Evolutionary conservation across 1,284 basidiomycete genomes (phyloP).

Genomic region (Tetrapyrgos nigripes): DNA sequence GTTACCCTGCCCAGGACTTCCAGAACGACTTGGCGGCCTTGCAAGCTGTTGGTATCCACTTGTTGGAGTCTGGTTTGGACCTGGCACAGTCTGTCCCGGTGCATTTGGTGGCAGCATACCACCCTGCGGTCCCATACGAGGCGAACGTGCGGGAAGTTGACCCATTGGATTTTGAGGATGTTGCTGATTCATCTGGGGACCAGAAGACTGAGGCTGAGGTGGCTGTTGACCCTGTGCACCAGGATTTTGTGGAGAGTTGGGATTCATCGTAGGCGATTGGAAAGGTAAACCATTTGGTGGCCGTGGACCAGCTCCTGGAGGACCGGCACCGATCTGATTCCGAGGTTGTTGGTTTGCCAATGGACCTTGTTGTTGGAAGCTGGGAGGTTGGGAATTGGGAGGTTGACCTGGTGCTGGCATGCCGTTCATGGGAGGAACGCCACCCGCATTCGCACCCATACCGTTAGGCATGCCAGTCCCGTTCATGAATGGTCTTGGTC

Average conservation of each 20-base stretch:
- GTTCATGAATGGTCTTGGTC: slow-evolving; percentile 11
- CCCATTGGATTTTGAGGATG: slow-evolving; percentile 51
- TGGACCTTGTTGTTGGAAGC: slow-evolving; percentile 14
- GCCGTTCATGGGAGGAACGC: slow-evolving; percentile 46
- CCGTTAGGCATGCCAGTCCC: slow-evolving; percentile 35
- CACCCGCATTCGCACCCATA: slow-evolving; percentile 22
- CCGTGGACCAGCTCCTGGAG: slow-evolving; percentile 18
- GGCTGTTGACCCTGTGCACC: slow-evolving; percentile 24
- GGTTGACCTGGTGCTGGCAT: slow-evolving; percentile 44
- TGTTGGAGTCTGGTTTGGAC: slow-evolving; percentile 21
- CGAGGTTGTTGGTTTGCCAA: slow-evolving; percentile 28
- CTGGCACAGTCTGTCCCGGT: slow-evolving; percentile 17
- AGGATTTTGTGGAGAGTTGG: slow-evolving; percentile 29
- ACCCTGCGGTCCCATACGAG: slow-evolving; percentile 50
- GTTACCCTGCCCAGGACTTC: slow-evolving; percentile 49
- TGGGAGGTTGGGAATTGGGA: slow-evolving; percentile 17
- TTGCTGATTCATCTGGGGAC: slow-evolving; percentile 25
- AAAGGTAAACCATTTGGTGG: slow-evolving; percentile 47
- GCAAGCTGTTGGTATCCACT: slow-evolving; percentile 36
- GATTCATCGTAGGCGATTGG: slow-evolving; percentile 39
- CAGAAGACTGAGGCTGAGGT: slow-evolving; percentile 14
- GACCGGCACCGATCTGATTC: slow-evolving; percentile 8
- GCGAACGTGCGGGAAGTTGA: slow-evolving; percentile 53
- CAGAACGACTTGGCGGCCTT: slow-evolving; percentile 63
- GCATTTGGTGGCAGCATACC: slow-evolving; percentile 59